Base-by-base conservation (phyloP, 352 stramenopile species). In the Globisporangium viniferum region DNA sequence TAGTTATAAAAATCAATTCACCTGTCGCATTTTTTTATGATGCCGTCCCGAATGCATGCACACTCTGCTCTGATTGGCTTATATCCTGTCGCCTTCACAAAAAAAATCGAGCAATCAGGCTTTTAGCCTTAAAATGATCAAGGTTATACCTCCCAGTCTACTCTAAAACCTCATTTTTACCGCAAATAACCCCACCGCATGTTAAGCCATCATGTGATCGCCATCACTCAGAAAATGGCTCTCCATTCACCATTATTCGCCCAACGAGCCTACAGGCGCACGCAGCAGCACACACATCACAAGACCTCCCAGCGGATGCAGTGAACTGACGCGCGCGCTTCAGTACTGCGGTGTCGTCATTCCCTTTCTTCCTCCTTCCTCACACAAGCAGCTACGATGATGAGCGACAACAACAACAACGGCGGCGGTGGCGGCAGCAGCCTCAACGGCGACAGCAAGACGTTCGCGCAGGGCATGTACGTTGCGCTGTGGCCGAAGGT, bases 401-500 rank as follows among this genome's bases (percentile, higher is more conserved):
- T 69, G 64, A 59, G 44, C 65, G 48, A 53, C 44, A 48, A 24
- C 57, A 33, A 57, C 58, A 29, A 36, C 58, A 27, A 48, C 54
- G 6, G 46, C 33, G 57, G 15, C 36, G 36, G 9, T n/a, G 8
- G 27, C 12, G 49, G 9, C 39, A 56, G 10, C n/a, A 9, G 33
- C 55, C 27, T 44, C 58, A 12, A 35, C n/a, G 44, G 27, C 55
- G 3, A 44, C 33, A 56, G 15, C 33, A 63, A 29, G 15, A 71
- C 76, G 31, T 91, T 94, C 53, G 84, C 84, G 31, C 70, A 90
- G 61, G 87, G 87, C 24, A 90, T 93, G 87, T 92, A 92, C 66
- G 83, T 87, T 66, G 70, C 84, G 60, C 73, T 95, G 53, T 95
- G 87, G 87, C 87, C 87, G 22, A 95, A 95, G 67, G 79, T 95